These are phyloP conservation scores for Diversispora eburnea DNA, from an alignment of 192 early-diverging fungal species.

Conservation along the genomic window DNA sequence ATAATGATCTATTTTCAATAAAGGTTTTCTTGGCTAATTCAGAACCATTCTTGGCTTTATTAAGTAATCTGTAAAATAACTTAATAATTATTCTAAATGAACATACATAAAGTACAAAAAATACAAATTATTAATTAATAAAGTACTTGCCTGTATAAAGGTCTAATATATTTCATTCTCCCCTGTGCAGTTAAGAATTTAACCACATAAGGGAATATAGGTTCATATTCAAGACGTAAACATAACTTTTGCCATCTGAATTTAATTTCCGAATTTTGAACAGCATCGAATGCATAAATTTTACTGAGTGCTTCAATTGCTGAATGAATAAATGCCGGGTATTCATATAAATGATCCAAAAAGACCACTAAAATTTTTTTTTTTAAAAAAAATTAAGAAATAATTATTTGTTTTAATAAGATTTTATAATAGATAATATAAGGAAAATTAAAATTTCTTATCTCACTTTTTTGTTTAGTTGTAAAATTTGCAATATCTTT, in stretches of 20 bases:
- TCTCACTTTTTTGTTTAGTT: conserved; percentile 62
- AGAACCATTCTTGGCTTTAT: conserved; percentile 65
- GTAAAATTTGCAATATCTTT: conserved; percentile 67
- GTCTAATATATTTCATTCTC: conserved; percentile 89
- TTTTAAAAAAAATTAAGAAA: neutral
- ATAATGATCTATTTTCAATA: conserved; percentile 68
- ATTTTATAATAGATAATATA: neutral
- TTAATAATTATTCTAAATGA: no score
- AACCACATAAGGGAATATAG: conserved; percentile 70
- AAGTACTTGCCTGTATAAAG: conserved; percentile 61
- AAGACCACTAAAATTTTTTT: conserved; percentile 60
- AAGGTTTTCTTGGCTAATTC: conserved; percentile 80
- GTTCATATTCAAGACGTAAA: conserved; percentile 71
- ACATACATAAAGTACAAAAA: no score
- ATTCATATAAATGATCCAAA: conserved; percentile 69
- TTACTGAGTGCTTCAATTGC: conserved; percentile 67
- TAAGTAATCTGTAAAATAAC: conserved; percentile 47
- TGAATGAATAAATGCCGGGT: conserved; percentile 51
- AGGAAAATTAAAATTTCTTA: neutral
- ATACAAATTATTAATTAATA: neutral
- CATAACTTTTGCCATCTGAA: conserved; percentile 87
- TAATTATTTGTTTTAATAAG: neutral
- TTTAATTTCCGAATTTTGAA: conserved; percentile 81
- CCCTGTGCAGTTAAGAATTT: conserved; percentile 84
- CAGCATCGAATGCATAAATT: conserved; percentile 63